These are phyloP conservation scores for Buxus sempervirens DNA, from an alignment of 164 flowering plant species.

Conservation along the genomic window DNA sequence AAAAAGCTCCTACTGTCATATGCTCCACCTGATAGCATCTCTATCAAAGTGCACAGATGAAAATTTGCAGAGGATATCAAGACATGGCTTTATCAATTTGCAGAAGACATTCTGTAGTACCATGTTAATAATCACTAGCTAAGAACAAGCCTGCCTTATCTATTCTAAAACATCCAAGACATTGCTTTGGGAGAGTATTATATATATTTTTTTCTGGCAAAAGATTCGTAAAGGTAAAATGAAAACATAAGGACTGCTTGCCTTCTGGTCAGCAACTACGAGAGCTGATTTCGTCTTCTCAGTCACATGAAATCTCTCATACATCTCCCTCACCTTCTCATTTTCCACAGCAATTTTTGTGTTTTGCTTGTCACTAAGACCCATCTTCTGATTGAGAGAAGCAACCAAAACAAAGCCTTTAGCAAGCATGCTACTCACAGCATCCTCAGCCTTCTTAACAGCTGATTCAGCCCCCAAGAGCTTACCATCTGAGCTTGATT, in stretches of 20 bases:
- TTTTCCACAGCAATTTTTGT: conserved; percentile 53
- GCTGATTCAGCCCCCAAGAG: conserved; percentile 26
- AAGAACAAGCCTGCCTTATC: too few relatives aligned
- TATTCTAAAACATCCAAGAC: too few relatives aligned
- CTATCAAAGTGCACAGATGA: too few relatives aligned
- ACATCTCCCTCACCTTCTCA: conserved; percentile 66
- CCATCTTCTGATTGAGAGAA: conserved; percentile 55
- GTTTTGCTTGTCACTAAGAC: conserved; percentile 61
- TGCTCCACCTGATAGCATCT: too few relatives aligned
- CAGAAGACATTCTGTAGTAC: too few relatives aligned
- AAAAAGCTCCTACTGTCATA: too few relatives aligned
- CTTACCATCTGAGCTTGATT: conserved; percentile 24
- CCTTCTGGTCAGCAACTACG: conserved; percentile 63
- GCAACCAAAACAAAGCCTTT: conserved; percentile 67
- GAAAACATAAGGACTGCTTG: conserved; percentile 56
- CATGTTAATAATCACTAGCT: too few relatives aligned
- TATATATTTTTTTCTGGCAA: too few relatives aligned
- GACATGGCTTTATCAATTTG: too few relatives aligned
- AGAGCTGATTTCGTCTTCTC: conserved; percentile 65
- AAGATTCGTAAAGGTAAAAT: too few relatives aligned
- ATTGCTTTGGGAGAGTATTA: too few relatives aligned
- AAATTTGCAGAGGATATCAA: too few relatives aligned
- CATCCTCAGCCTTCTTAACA: conserved; percentile 63
- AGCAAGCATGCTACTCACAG: conserved; percentile 82
- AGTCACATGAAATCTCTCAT: conserved; percentile 56